Evolutionary conservation across 2,329 filamentous ascomycete genomes (phyloP), one percentile per base, ranked within the genome.

Genomic region (Epicoccum sorghinum): DNA sequence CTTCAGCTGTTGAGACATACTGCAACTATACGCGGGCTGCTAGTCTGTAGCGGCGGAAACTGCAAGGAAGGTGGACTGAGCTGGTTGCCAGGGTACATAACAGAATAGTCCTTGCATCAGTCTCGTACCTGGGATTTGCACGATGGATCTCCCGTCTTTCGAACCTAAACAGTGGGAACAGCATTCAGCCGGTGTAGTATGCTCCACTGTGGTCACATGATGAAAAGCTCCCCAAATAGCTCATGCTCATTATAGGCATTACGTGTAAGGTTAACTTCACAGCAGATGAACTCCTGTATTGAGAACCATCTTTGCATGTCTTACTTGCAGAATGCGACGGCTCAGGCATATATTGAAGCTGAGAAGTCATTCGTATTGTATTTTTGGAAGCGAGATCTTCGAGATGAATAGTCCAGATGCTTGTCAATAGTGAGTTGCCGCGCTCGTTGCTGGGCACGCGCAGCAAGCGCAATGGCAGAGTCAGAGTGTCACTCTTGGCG

Each of bases 361-460:
- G 24, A 49, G 24, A 3, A 24, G 24, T 18, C 22, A 1, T 10
- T n/a, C 4, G 12, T 13, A 4, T 4, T 23, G 27, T 3, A 7
- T 45, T 1, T 45, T 7, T 33, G 30, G 36, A 25, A 46, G 36
- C 37, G 47, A 46, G 36, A n/a, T 23, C 25, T 2, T 32, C 10
- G 35, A 46, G 42, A 50, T 55, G 52, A 47, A 50, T 50, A 55
- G 36, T 43, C 32, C 37, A 33, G 30, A 55, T 55, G 52, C 52
- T 50, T 32, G 52, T 47, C 52, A 29, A 50, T 55, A 55, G 25
- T 27, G n/a, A 32, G 36, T 25, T 25, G 4, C 12, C 18, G 10
- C 27, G 10, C 14, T 14, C 1, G 18, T n/a, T 46, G 45, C 39
- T 24, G 40, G 9, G 41, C 35, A 45, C 10, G 30, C 24, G 18